phyloP scores from a whole-genome alignment of 805 yeast genomes.

The Yamadazyma sp. region DNA sequence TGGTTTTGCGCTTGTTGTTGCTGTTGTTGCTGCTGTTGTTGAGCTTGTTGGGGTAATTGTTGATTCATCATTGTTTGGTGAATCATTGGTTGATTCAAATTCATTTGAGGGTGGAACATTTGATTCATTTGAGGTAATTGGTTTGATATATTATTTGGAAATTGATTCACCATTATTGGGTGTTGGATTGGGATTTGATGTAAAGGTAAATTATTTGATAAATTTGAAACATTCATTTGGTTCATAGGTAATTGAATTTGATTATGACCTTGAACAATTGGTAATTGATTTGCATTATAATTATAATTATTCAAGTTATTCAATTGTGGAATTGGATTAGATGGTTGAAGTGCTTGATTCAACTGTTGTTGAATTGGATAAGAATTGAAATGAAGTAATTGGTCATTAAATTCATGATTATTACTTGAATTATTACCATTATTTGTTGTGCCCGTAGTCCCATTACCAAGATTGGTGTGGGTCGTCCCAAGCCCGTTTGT shows the following conservation, averaged over 20 bases:
- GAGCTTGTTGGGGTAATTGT: background rate
- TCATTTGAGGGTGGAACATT: conserved; percentile 6
- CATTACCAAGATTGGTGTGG: background rate
- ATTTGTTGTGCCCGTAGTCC: background rate
- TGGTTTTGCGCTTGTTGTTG: conserved; percentile 1
- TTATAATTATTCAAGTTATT: conserved; percentile 21
- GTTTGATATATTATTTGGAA: background rate
- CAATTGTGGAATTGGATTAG: conserved; percentile 11
- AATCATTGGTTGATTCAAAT: conserved; percentile 5
- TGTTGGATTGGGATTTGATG: conserved; percentile 10
- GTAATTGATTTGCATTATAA: conserved; percentile 17
- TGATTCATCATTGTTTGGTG: conserved; percentile 6
- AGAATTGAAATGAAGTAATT: conserved; percentile 7
- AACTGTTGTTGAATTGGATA: conserved; percentile 13
- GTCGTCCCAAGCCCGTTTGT: too few species aligned
- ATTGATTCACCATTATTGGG: conserved; percentile 9
- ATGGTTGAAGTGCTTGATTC: conserved; percentile 15
- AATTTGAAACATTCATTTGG: conserved; percentile 3
- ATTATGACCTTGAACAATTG: conserved; percentile 9
- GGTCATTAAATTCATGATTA: conserved; percentile 5
- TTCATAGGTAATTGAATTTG: conserved; percentile 2
- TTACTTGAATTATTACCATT: background rate
- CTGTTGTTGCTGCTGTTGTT: conserved; percentile 4
- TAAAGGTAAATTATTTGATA: conserved; percentile 4
- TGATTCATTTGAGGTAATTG: conserved; percentile 7